A percentile compares a stretch with the other conserved stretches of the same genome.
Evolutionary conservation across 768 basidiomycete species (phyloP).

Genomic region (Amanita rubescens): DNA sequence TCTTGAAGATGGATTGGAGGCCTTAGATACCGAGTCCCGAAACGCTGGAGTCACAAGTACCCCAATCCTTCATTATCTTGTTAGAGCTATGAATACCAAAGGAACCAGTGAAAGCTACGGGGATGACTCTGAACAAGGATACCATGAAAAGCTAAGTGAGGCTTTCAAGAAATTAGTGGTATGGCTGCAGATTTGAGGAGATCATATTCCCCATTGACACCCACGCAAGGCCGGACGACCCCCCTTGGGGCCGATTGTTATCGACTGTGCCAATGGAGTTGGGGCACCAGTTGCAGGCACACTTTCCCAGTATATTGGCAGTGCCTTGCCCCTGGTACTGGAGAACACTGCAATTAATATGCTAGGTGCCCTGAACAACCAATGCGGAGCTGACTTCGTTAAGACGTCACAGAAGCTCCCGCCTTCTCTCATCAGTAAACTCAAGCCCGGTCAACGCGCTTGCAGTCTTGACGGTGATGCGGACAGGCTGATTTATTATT

Average conservation of each 20-base stretch:
- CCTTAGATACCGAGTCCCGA: slow-evolving; percentile 58
- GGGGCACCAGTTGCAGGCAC: slow-evolving; percentile 67
- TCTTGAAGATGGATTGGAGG: slow-evolving; percentile 75
- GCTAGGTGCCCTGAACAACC: slow-evolving; percentile 69
- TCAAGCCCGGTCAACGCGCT: slow-evolving; percentile 70
- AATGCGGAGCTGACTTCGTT: slow-evolving; percentile 94
- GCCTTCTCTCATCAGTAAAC: slow-evolving; percentile 54
- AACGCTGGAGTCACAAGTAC: slow-evolving; percentile 88
- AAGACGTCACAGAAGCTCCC: slow-evolving; percentile 90
- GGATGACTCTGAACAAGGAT: slow-evolving; percentile 73
- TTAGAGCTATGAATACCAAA: slow-evolving; percentile 82
- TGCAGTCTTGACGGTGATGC: slow-evolving; percentile 98
- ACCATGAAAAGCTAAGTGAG: slow-evolving; percentile 69
- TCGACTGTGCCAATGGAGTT: slow-evolving; percentile 99
- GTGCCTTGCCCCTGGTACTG: slow-evolving; percentile 53
- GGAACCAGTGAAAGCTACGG: slow-evolving; percentile 75
- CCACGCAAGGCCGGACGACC: slow-evolving; percentile 48
- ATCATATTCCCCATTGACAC: slow-evolving; percentile 5
- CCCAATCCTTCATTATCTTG: slow-evolving; percentile 92
- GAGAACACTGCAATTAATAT: slow-evolving; percentile 62
- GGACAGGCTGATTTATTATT: slow-evolving; percentile 94
- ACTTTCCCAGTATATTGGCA: slow-evolving; percentile 52
- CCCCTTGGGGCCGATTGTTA: slow-evolving; percentile 50
- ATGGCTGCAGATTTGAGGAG: slow-evolving; percentile 23
- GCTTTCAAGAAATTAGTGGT: slow-evolving; percentile 89